Base-by-base conservation (phyloP, 192 early-diverging fungal species). In the Chytriomyces confervae region DNA sequence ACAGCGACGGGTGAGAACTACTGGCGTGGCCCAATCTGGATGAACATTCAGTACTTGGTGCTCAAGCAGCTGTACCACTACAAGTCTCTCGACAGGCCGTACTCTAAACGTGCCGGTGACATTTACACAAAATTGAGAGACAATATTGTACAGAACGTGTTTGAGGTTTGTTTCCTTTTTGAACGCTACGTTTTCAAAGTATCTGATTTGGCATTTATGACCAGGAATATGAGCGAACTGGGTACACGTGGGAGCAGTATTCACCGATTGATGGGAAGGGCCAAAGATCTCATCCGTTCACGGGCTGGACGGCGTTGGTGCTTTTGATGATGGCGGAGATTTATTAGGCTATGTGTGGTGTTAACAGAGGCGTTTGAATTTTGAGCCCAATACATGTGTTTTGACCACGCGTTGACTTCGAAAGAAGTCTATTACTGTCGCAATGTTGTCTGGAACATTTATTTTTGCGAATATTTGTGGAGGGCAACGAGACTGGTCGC, bases 191-290 rank as follows among this genome's bases (percentile, higher is more conserved):
- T 43, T 60, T 51, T 65, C 71, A 0, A 60, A 53, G 46, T 13
- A 70, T 86, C 70, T 85, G 89, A 75, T 94, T 18, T 8, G 57
- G 16, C 18, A 36, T 44, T 36, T 69, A 2, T n/a, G 24, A 51
- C 46, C 77, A 92, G 80, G 87, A 94, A 72, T 98, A 95, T 80
- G 69, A 86, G 60, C 69, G 85, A 16, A 93, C 94, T 3, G 92
- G 94, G 13, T 98, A 91, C 82, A 90, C 94, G 45, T 96, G 95
- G 95, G 96, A 98, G 83, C 94, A 98, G 82, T 98, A 96, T 82
- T 91, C 90, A 7, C 87, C 90, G 5, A 81, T 83, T 60, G 89
- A 87, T 45, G 96, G 96, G 43, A 64, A 86, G 47, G 95, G 95
- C 0, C 82, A 88, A 73, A 86, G 94, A 61, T 94, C 93, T 65